phyloP scores from a whole-genome alignment of 768 basidiomycete genomes.

The Roridomyces roridus region DNA sequence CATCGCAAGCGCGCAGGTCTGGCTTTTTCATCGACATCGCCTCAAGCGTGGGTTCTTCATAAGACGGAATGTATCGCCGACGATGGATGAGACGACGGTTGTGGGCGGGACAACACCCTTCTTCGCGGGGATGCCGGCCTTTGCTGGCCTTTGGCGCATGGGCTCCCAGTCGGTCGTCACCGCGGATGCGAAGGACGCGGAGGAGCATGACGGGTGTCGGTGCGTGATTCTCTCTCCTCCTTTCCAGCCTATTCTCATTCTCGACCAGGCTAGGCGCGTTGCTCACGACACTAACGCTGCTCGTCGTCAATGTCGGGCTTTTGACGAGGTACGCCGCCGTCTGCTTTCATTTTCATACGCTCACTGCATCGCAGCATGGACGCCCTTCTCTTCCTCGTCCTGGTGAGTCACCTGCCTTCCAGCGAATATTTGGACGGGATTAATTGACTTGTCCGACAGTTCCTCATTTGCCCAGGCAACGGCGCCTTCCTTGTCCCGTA shows the following conservation, averaged over 20 bases:
- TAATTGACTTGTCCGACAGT: slow-evolving; percentile 30
- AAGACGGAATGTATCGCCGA: slow-evolving; percentile 1
- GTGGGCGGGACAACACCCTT: slow-evolving; percentile 14
- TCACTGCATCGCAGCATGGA: slow-evolving; percentile 28
- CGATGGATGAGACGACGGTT: too few species aligned
- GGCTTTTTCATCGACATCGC: slow-evolving; percentile 31
- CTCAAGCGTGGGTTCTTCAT: slow-evolving; percentile 31
- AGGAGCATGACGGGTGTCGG: neutral
- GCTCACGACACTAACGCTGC: slow-evolving; percentile 37
- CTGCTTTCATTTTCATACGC: too few species aligned
- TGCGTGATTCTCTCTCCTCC: slow-evolving; percentile 8
- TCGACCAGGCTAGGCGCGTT: slow-evolving; percentile 33
- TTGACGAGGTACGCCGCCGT: slow-evolving; percentile 36
- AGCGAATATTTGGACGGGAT: neutral
- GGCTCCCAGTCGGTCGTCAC: too few species aligned
- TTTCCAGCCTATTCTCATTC: too few species aligned
- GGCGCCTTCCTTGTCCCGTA: slow-evolving; percentile 43
- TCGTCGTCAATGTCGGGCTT: slow-evolving; percentile 43
- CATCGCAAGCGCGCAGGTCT: slow-evolving; percentile 39
- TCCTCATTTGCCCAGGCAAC: slow-evolving; percentile 41
- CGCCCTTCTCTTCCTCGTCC: slow-evolving; percentile 35
- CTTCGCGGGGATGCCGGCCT: neutral
- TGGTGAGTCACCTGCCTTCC: slow-evolving; percentile 31
- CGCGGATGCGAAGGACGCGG: too few species aligned
- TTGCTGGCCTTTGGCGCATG: slow-evolving; percentile 14